Percentiles rank a stretch among this genome's conserved stretches.
Evolutionary conservation across 192 early-diverging fungal genomes (phyloP).

Genomic region (Backusella westeae): DNA sequence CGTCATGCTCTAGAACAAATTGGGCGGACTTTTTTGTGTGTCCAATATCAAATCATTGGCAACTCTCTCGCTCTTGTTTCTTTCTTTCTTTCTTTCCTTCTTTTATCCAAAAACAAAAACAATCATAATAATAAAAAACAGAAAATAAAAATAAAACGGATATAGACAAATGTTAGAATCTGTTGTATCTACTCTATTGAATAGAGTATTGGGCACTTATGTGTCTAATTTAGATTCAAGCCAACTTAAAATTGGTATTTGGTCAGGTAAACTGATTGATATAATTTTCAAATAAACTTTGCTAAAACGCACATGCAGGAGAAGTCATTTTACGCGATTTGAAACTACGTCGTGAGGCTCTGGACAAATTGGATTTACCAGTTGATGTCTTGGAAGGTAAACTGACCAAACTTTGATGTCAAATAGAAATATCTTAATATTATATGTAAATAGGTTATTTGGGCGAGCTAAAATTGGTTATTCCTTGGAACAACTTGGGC

Average conservation of each 20-base stretch:
- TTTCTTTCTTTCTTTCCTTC: background rate
- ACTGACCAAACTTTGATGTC: background rate
- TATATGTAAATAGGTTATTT: conserved; percentile 59
- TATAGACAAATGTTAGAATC: conserved; percentile 53
- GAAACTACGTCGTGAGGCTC: conserved; percentile 67
- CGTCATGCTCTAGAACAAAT: background rate
- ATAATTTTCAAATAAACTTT: background rate
- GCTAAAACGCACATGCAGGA: conserved; percentile 42
- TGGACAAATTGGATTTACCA: conserved; percentile 82
- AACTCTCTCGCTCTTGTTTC: background rate
- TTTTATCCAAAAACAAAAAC: background rate
- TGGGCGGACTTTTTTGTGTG: background rate
- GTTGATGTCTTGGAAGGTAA: conserved; percentile 72
- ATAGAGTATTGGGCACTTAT: conserved; percentile 76
- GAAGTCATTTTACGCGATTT: conserved; percentile 84
- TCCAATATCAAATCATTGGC: background rate
- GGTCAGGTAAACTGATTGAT: conserved; percentile 57
- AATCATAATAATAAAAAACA: background rate
- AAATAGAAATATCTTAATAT: background rate
- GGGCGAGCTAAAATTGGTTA: conserved; percentile 76
- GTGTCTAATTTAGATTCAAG: conserved; percentile 79
- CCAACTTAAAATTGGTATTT: conserved; percentile 84
- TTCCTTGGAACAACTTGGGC: conserved; percentile 88
- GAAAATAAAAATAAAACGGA: background rate
- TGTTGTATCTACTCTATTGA: conserved; percentile 60